phyloP scores from a whole-genome alignment of 768 basidiomycete genomes.

The Russula sp. region DNA sequence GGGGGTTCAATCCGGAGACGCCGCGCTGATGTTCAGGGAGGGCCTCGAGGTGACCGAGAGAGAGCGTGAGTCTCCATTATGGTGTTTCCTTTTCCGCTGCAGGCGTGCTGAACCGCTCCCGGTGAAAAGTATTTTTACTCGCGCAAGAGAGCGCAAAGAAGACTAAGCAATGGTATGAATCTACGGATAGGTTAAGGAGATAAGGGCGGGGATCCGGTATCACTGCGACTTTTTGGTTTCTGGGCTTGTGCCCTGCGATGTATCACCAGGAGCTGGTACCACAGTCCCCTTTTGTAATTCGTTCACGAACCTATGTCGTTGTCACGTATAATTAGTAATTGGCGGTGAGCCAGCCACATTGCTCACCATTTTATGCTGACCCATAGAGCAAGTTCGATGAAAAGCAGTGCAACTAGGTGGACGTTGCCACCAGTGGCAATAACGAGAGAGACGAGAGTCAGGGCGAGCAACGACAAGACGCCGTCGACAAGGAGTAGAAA shows the following conservation, averaged over 20 bases:
- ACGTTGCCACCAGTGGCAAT: slow-evolving; percentile 55
- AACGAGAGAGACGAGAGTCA: slow-evolving; percentile 52
- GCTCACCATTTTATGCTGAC: slow-evolving; percentile 73
- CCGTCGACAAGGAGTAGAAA: slow-evolving; percentile 60
- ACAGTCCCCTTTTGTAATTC: slow-evolving; percentile 35
- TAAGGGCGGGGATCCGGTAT: slow-evolving; percentile 21
- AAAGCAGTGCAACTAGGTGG: slow-evolving; percentile 61
- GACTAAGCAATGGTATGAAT: slow-evolving; percentile 83
- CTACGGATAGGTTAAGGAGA: slow-evolving; percentile 47
- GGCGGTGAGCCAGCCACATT: background rate
- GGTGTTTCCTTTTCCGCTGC: background rate
- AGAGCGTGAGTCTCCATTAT: slow-evolving; percentile 59
- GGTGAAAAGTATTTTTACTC: slow-evolving; percentile 55
- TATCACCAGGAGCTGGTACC: background rate
- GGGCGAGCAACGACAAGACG: slow-evolving; percentile 49
- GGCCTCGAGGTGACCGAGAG: slow-evolving; percentile 91
- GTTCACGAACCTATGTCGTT: slow-evolving; percentile 49
- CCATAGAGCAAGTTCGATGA: slow-evolving; percentile 64
- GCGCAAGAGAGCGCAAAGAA: slow-evolving; percentile 76
- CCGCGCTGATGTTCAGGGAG: slow-evolving; percentile 74
- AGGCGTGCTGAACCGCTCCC: background rate
- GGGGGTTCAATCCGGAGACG: slow-evolving; percentile 45
- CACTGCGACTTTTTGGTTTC: slow-evolving; percentile 17
- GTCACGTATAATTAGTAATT: background rate
- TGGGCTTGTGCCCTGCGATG: background rate